phyloP scores from a whole-genome alignment of 2,329 filamentous ascomycete genomes.

The Epichloe bromicola region DNA sequence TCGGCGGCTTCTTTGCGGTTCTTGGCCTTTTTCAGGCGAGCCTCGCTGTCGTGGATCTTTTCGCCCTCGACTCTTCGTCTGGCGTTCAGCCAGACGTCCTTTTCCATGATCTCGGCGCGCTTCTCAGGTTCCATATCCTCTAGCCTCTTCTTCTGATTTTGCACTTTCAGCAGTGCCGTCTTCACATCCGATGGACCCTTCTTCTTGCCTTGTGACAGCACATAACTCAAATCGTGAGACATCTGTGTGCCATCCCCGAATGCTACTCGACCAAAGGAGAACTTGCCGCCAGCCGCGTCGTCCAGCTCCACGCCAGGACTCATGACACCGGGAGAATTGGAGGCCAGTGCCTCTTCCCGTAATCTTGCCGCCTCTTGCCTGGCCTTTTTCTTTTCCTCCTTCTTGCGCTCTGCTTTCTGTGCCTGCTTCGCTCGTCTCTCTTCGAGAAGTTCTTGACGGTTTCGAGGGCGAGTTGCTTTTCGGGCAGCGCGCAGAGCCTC shows the following conservation, averaged over 20 bases:
- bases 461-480: constrained; percentile 75
- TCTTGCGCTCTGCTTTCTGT: constrained; percentile 77
- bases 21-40: constrained; percentile 80
- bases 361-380: constrained; percentile 66
- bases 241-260: constrained; percentile 77
- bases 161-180: constrained; percentile 71
- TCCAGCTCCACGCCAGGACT: constrained; percentile 40
- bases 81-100: constrained; percentile 87
- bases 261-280: constrained; percentile 82
- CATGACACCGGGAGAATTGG: constrained; percentile 48
- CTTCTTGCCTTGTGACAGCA: constrained; percentile 42
- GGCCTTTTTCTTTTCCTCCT: constrained; percentile 61
- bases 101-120: constrained; percentile 76
- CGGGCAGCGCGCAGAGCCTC: constrained; percentile 73
- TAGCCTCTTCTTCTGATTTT: constrained; percentile 76
- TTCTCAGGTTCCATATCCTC: constrained; percentile 65
- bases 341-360: constrained; percentile 49
- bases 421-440: constrained; percentile 77
- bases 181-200: constrained; percentile 77
- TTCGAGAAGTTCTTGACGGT: constrained; percentile 85
- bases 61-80: constrained; percentile 82
- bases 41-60: constrained; percentile 75
- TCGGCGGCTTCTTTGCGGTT: constrained; percentile 86
- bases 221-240: constrained; percentile 57
- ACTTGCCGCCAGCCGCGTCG: constrained; percentile 50